These are phyloP conservation scores for Fusarium sp. DNA, from an alignment of 2,329 filamentous ascomycete genomes.

Conservation along the genomic window DNA sequence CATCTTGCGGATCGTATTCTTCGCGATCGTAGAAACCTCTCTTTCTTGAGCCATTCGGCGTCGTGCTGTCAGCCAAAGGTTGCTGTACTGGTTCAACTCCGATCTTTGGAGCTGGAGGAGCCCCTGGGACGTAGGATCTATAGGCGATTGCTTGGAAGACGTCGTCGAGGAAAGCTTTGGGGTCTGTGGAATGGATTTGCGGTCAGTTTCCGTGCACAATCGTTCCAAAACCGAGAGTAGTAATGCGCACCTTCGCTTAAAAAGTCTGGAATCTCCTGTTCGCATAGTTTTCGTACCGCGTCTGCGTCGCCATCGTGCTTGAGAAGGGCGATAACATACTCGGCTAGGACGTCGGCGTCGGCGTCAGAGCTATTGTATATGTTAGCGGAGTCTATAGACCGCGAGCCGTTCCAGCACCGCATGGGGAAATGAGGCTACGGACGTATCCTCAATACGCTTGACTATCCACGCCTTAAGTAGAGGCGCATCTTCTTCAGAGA, in stretches of 20 bases:
- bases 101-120: constrained; percentile 51
- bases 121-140: constrained; percentile 68
- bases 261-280: constrained; percentile 79
- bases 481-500: constrained; percentile 68
- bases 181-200: constrained; percentile 37
- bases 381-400: constrained; percentile 13
- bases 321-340: constrained; percentile 83
- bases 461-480: constrained; percentile 81
- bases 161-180: constrained; percentile 71
- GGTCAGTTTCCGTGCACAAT: constrained; percentile 15
- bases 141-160: constrained; percentile 72
- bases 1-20: constrained; percentile 28
- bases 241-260: constrained; percentile 65
- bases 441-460: constrained; percentile 80
- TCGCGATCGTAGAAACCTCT: constrained; percentile 48
- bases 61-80: constrained; percentile 21
- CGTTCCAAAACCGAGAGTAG: not conserved
- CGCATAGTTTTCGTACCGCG: constrained; percentile 73
- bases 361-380: constrained; percentile 72
- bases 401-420: not conserved
- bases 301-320: constrained; percentile 72
- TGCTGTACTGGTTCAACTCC: constrained; percentile 25
- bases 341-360: constrained; percentile 82
- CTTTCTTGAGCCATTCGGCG: constrained; percentile 45
- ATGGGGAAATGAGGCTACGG: constrained; percentile 46